These are phyloP conservation scores for Pythium pyrilobum DNA, from an alignment of 352 stramenopile species.

Conservation along the genomic window DNA sequence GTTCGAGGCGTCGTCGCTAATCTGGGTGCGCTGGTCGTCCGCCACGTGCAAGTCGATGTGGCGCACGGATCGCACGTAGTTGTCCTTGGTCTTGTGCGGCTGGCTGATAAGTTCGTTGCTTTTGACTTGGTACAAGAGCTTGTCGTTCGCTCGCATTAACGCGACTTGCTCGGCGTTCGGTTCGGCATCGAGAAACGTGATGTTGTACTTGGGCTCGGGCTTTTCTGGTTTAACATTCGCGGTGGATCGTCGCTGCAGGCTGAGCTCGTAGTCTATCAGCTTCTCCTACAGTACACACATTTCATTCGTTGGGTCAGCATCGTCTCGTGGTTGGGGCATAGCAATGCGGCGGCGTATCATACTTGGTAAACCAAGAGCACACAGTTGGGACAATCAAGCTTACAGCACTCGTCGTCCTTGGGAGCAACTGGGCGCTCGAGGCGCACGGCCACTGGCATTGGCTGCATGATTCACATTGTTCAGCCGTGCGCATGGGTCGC, in stretches of 20 bases:
- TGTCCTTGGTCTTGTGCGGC: slow-evolving; percentile 48
- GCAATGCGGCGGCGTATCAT: slow-evolving; percentile 12
- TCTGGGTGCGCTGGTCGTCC: slow-evolving; percentile 36
- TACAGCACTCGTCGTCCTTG: slow-evolving; percentile 78
- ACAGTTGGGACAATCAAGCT: slow-evolving; percentile 82
- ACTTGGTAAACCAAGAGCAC: slow-evolving; percentile 82
- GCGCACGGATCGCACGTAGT: slow-evolving; percentile 52
- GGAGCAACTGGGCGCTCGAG: slow-evolving; percentile 56
- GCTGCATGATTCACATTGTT: slow-evolving; percentile 1
- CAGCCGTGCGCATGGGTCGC: too few relatives aligned
- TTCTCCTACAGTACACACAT: slow-evolving; percentile 45
- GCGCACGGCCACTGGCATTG: slow-evolving; percentile 17
- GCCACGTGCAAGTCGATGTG: slow-evolving; percentile 61
- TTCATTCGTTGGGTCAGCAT: neutral
- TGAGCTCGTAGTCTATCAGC: slow-evolving; percentile 78
- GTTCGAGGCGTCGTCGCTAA: slow-evolving; percentile 63
- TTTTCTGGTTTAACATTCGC: slow-evolving; percentile 17
- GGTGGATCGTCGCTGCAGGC: slow-evolving; percentile 24
- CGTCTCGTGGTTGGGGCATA: too few relatives aligned
- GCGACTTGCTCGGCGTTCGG: slow-evolving; percentile 17
- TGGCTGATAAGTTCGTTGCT: slow-evolving; percentile 57
- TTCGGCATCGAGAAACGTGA: slow-evolving; percentile 39
- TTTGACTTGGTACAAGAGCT: slow-evolving; percentile 39
- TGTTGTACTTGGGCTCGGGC: slow-evolving; percentile 37
- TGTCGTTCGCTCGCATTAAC: slow-evolving; percentile 33